These are phyloP conservation scores for Chaetomiaceae sp. DNA, from an alignment of 2,329 filamentous ascomycete genomes.

Conservation along the genomic window DNA sequence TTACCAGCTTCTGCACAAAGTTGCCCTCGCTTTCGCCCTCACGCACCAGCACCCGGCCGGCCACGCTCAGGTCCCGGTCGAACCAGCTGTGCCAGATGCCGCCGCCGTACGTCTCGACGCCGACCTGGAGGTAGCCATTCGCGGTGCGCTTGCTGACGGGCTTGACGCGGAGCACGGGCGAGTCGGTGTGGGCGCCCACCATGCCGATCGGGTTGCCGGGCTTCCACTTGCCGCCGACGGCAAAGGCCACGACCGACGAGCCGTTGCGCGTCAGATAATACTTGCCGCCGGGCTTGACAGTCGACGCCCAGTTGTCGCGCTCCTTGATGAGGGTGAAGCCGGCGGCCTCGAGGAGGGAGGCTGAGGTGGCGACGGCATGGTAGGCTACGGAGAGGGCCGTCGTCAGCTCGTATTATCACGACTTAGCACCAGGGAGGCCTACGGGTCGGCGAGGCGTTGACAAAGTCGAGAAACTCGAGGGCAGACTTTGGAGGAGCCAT, in stretches of 20 bases:
- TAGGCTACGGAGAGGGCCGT: constrained; percentile 62
- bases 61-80: constrained; percentile 87
- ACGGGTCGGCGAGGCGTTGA: constrained; percentile 94
- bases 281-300: constrained; percentile 79
- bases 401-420: constrained; percentile 2
- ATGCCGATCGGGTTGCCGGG: constrained; percentile 88
- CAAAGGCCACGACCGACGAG: constrained; percentile 89
- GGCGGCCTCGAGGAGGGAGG: constrained; percentile 69
- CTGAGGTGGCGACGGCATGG: constrained; percentile 81
- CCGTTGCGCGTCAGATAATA: constrained; percentile 95
- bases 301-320: constrained; percentile 80
- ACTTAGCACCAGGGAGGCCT: constrained; percentile 23
- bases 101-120: constrained; percentile 94
- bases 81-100: constrained; percentile 99
- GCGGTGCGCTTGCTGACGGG: constrained; percentile 85
- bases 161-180: constrained; percentile 86
- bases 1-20: constrained; percentile 80
- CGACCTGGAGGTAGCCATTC: constrained; percentile 87
- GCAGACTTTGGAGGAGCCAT: constrained; percentile 57
- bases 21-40: constrained; percentile 61
- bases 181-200: constrained; percentile 95
- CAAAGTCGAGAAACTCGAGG: constrained; percentile 84
- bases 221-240: constrained; percentile 85
- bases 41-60: constrained; percentile 79
- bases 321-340: constrained; percentile 89